Base-by-base conservation (phyloP, 1,139 yeast species). In the Taiozyma sp. region DNA sequence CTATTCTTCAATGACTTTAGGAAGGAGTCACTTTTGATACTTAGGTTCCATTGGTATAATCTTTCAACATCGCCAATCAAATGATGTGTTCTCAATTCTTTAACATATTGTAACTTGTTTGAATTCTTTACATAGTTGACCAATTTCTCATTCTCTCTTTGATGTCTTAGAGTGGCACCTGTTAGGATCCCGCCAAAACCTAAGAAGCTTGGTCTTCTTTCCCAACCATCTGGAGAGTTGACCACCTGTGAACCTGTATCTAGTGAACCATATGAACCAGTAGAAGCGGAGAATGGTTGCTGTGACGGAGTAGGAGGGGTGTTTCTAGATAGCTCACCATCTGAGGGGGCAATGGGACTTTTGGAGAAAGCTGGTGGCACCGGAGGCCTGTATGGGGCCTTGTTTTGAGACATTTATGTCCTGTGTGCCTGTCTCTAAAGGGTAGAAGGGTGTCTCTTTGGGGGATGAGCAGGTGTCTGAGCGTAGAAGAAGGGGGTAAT, bases 121-220 rank as follows among this genome's bases (percentile, higher is more conserved):
- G 56, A 46, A 41, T 59, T 61, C 40, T 55, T 49, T 43, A 43
- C 30, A 44, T 56, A 58, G 34, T 54, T 53, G 6, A 57, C 44
- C 43, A 58, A 43, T 37, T 46, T 54, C n/a, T 60, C 64, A 40
- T 53, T 59, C 44, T 57, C 58, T 41, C 52, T 51, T 10, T 56
- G 42, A 44, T 56, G 58, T 43, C 51, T 56, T 26, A 56, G 24
- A 43, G 56, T 55, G 1, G 55, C 34, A 19, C 60, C 60, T 11
- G 52, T 50, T 28, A 58, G 42, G 6, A 52, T 32, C 6, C 50
- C 47, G 9, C 56, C 52, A 35, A 52, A 49, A 2, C 53, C 53
- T 3, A 53, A 35, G 22, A 57, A 50, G 43, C 62, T 57, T 6
- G 55, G 54, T 35, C 58, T 49, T 48, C 56, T 50, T 5, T 52